Evolutionary conservation across 2,329 filamentous ascomycete genomes (phyloP).

Genomic region (Colletotrichum navitas): DNA sequence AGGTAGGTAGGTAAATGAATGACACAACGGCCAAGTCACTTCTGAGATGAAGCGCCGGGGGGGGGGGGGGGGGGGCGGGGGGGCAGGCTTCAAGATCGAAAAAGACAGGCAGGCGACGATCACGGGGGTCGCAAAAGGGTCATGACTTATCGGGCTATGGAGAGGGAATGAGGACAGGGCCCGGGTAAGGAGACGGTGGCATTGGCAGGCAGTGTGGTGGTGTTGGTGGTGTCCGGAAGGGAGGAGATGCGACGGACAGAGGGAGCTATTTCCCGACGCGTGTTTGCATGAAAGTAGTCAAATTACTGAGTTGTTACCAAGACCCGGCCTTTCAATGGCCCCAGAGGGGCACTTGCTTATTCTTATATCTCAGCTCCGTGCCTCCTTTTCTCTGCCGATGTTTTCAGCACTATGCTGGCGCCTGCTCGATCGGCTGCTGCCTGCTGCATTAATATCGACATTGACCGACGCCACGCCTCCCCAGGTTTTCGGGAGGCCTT

Average conservation of each 20-base stretch:
- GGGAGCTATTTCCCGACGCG: constrained; percentile 3
- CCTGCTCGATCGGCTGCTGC: neutral
- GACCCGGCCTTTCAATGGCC: neutral
- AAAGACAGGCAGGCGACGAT: neutral
- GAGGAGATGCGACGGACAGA: neutral
- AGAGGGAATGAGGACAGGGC: neutral
- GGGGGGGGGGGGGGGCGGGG: too few species aligned
- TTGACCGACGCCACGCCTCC: neutral
- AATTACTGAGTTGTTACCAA: constrained; percentile 20
- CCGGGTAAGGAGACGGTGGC: neutral
- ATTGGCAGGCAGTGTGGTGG: neutral
- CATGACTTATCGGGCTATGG: neutral
- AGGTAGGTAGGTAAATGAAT: too few species aligned
- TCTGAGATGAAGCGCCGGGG: constrained; percentile 6
- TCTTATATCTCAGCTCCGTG: neutral
- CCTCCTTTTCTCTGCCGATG: neutral
- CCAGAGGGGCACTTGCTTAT: constrained; percentile 18
- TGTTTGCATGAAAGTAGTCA: constrained; percentile 21
- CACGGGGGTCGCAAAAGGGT: neutral
- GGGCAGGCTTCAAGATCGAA: neutral
- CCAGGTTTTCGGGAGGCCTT: neutral
- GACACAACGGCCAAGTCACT: neutral
- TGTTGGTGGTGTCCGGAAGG: neutral
- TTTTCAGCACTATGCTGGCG: too few species aligned
- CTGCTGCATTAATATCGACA: constrained; percentile 3